These are phyloP conservation scores for Colletotrichum euphorbiae DNA, from an alignment of 2,329 filamentous ascomycete species.

Conservation along the genomic window DNA sequence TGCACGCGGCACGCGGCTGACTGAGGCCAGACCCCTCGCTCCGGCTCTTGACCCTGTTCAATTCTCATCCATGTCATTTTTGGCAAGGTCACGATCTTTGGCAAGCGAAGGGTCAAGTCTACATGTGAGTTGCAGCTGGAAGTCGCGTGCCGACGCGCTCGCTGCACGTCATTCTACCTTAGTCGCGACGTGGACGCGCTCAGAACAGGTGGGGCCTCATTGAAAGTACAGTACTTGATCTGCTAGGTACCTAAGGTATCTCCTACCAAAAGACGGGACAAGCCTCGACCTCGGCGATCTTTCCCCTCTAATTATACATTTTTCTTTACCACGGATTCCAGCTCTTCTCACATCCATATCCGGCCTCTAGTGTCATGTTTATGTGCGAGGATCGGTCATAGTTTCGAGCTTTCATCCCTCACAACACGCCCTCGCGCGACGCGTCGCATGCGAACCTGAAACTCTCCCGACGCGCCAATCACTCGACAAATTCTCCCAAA, in stretches of 20 bases:
- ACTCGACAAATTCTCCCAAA: neutral
- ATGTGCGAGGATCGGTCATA: neutral
- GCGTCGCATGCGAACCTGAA: neutral
- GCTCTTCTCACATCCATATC: neutral
- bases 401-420: neutral
- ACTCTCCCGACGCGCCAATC: neutral
- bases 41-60: slow-evolving; percentile 1
- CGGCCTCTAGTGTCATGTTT: neutral
- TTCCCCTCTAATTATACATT: neutral
- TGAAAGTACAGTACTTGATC: slow-evolving; percentile 6
- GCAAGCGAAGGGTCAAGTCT: neutral
- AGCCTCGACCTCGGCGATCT: neutral
- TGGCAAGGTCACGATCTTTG: neutral
- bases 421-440: slow-evolving; percentile 11
- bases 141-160: slow-evolving; percentile 4
- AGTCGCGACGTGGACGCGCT: slow-evolving; percentile 2
- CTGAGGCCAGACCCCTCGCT: neutral
- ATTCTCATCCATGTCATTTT: slow-evolving; percentile 1
- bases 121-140: neutral
- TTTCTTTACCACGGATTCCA: neutral
- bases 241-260: neutral
- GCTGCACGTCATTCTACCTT: neutral
- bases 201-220: neutral
- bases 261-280: neutral
- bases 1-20: too few species aligned